Evolutionary conservation across 2,329 filamentous ascomycete species (phyloP), one percentile per base, ranked within the genome.

Genomic region (Madurella fahalii): DNA sequence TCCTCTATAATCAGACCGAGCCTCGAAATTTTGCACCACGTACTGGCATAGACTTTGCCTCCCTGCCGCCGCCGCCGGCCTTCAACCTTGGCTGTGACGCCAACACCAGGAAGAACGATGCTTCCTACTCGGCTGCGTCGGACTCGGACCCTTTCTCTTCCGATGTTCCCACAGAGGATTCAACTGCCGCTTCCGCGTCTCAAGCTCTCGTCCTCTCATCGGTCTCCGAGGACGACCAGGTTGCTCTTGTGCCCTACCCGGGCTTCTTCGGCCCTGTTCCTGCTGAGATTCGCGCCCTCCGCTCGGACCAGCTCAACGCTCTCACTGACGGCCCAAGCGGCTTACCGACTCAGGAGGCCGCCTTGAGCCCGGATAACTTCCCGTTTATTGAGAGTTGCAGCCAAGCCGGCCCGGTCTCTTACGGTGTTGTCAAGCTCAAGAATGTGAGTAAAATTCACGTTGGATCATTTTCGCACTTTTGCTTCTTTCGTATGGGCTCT

Each of bases 391-490:
- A 77, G 55, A 67, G 68, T 7, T 69, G 68, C 3, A 63, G 66
- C 7, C 62, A 68, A 43, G 58, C 65, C 1, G 60, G 65, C 9
- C 63, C 67, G 0, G 58, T 63, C 11, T 68, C 67, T 39, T 57
- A 70, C 34, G 78, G 76, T 2, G 77, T 82, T 1, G 46, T 82
- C 17, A 74, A 75, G 56, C 69, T 83, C 32, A 71, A 65, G 49
- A 82, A 82, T 40, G 79, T 80, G 61, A 70, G 78, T 71, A 4
- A 4, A 11, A 9, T 25, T 13, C 25, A 25, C 7, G 4, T 25
- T 7, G 25, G 1, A 2, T 18, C 16, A 1, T 9, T 16, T 39
- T 4, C 49, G 0, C 15, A 25, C 16, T 17, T 34, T 2, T 30
- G 16, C 18, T 40, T 15, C 39, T n/a, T 12, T n/a, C 9, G 39